Evolutionary conservation across 306 rosid species (phyloP).

Genomic region (Ceratonia siliqua): DNA sequence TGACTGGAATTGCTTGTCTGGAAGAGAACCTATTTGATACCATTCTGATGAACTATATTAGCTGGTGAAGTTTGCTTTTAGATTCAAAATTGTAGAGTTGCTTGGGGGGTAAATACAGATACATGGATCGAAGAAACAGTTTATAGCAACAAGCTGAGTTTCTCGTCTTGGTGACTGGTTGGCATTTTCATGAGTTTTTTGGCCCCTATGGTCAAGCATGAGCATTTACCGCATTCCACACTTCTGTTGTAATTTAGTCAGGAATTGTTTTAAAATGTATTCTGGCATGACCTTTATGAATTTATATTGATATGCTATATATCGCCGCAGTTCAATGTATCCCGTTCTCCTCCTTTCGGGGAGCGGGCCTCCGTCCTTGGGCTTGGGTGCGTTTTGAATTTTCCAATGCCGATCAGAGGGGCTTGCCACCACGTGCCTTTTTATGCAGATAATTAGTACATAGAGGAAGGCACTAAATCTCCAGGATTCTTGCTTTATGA

Average conservation of each 20-base stretch:
- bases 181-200: conserved; percentile 22
- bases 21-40: conserved; percentile 30
- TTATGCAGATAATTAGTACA: not conserved
- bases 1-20: conserved; percentile 33
- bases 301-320: not conserved
- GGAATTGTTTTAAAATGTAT: conserved; percentile 5
- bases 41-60: conserved; percentile 14
- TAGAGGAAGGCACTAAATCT: not conserved
- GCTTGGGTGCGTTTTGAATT: not conserved
- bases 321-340: not conserved
- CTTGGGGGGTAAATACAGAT: conserved; percentile 14
- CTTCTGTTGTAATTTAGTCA: conserved; percentile 1
- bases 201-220: conserved; percentile 16
- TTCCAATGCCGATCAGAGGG: not conserved
- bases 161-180: not conserved
- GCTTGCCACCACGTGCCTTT: conserved; percentile 5
- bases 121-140: conserved; percentile 10
- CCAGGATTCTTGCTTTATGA: not conserved
- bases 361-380: not conserved
- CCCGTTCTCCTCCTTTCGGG: not conserved
- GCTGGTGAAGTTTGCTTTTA: conserved; percentile 8
- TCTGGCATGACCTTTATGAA: not conserved
- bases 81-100: conserved; percentile 12
- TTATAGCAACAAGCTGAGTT: conserved; percentile 3
- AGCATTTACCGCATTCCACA: not conserved